Base-by-base conservation (phyloP, 176 grass and related monocot genomes). In the Carex littledalei region DNA sequence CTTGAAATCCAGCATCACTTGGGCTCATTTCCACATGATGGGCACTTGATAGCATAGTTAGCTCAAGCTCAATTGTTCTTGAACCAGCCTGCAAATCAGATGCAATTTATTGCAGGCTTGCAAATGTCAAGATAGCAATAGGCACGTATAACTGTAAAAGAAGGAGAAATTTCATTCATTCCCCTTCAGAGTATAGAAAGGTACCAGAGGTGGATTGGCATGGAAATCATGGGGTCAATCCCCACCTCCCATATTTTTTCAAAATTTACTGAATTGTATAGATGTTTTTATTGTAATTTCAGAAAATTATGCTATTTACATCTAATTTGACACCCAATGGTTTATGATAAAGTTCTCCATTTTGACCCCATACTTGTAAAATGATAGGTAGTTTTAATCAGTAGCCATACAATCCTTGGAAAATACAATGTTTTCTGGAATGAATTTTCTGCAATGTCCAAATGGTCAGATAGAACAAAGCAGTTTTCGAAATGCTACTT, bases 1-100 rank as follows among this genome's bases (percentile, higher is more conserved):
- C 96, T 82, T 94, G 96, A 91, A 99, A 99, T 5, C 96, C 96
- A 3, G 96, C 93, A 87, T 99, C 96, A 43, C 96, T 99, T 67
- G 93, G 96, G 78, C 91, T 99, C 93, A 99, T 94, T 72, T 99
- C 96, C 18, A 95, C 88, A 45, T 99, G 96, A 75, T 99, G 85
- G 47, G 90, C 64, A 54, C 96, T 95, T 0, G 91, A 99, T 71
- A 99, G 50, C 91, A 94, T 95, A 1, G 78, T 55, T 80, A 99
- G 81, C 43, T 99, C 96, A 45, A 99, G 84, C 74, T 99, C 96
- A 84, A 95, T 85, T 80, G 85, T 95, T 54, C 96, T 87, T 24
- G 90, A 88, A 74, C 93, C 93, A 47, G 96, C 92, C 96, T 99
- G 85, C 12, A 83, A 5, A 71, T 67, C 10, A 76, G 21, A 76